A percentile compares a stretch with the other conserved stretches of the same genome.
These are phyloP conservation scores for Amanita thiersii DNA, from an alignment of 768 basidiomycete species.

Conservation along the genomic window DNA sequence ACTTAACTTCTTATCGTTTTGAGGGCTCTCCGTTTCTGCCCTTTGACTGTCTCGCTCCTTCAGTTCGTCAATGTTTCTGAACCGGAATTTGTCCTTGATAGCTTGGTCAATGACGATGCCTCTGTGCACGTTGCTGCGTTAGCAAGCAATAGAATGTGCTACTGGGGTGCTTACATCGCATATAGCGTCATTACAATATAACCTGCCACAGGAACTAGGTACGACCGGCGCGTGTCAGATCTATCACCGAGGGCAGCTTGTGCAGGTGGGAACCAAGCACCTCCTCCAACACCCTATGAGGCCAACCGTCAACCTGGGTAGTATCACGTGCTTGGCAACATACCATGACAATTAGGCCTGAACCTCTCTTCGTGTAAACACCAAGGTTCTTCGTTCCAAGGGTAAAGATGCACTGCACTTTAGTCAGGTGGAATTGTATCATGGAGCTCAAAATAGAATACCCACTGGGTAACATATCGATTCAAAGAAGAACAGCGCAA, in stretches of 20 bases:
- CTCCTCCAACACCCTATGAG: slow-evolving; percentile 44
- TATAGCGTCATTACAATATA: slow-evolving; percentile 52
- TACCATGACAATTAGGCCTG: slow-evolving; percentile 59
- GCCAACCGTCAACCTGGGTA: background rate
- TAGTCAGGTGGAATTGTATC: background rate
- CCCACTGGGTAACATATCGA: slow-evolving; percentile 64
- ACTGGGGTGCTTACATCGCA: slow-evolving; percentile 35
- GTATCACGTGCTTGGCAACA: slow-evolving; percentile 11
- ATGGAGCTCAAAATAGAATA: slow-evolving; percentile 3
- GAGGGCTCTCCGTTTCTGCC: slow-evolving; percentile 11
- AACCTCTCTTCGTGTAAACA: slow-evolving; percentile 50
- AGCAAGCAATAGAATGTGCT: slow-evolving; percentile 4
- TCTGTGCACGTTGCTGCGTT: slow-evolving; percentile 18
- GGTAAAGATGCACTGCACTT: slow-evolving; percentile 48
- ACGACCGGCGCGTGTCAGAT: slow-evolving; percentile 42
- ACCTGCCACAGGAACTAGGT: slow-evolving; percentile 52
- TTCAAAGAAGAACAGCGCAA: slow-evolving; percentile 66
- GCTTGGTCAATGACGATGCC: slow-evolving; percentile 48
- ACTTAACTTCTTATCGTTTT: slow-evolving; percentile 8
- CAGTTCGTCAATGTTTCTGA: slow-evolving; percentile 39
- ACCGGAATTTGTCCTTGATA: slow-evolving; percentile 37
- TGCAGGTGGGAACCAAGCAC: slow-evolving; percentile 62
- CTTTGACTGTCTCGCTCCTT: slow-evolving; percentile 11
- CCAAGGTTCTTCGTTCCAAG: slow-evolving; percentile 60
- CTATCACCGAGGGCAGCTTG: slow-evolving; percentile 49